Percentiles rank a stretch among this genome's conserved stretches.
These are phyloP conservation scores for Ustilago vetiveriae DNA, from an alignment of 1,284 basidiomycete species.

Conservation along the genomic window DNA sequence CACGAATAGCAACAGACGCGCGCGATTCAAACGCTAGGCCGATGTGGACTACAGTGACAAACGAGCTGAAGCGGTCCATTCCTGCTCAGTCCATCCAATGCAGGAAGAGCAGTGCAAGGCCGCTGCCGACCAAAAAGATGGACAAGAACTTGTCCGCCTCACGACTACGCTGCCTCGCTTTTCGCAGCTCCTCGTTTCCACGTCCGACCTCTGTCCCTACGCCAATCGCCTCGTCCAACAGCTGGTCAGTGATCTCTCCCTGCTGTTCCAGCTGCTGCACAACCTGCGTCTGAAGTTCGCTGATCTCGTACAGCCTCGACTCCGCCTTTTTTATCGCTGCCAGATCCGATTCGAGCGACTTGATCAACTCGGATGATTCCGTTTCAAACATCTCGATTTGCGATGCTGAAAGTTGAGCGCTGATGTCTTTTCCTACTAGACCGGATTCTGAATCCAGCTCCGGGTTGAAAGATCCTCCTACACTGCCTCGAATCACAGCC, in stretches of 20 bases:
- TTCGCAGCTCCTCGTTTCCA: slow-evolving; percentile 84
- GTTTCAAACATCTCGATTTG: slow-evolving; percentile 90
- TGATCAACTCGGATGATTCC: slow-evolving; percentile 84
- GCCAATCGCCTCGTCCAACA: slow-evolving; percentile 87
- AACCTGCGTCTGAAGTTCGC: slow-evolving; percentile 85
- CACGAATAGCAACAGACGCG: too few relatives aligned
- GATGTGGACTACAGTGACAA: too few relatives aligned
- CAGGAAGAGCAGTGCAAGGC: slow-evolving; percentile 83
- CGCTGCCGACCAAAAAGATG: slow-evolving; percentile 85
- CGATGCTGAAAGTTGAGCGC: slow-evolving; percentile 69
- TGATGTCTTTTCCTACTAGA: slow-evolving; percentile 45
- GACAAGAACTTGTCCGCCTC: slow-evolving; percentile 84
- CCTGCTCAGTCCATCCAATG: slow-evolving; percentile 70
- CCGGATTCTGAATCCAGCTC: slow-evolving; percentile 32
- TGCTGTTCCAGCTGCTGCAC: slow-evolving; percentile 84
- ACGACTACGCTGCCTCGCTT: slow-evolving; percentile 81
- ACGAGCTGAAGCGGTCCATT: background rate
- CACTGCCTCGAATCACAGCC: slow-evolving; percentile 39
- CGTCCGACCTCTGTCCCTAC: slow-evolving; percentile 83
- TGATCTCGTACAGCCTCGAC: slow-evolving; percentile 85
- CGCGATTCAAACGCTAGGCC: too few relatives aligned
- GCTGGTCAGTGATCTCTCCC: slow-evolving; percentile 85
- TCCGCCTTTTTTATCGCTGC: slow-evolving; percentile 88
- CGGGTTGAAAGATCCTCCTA: slow-evolving; percentile 44
- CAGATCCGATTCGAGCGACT: slow-evolving; percentile 81